Evolutionary conservation across 1,284 basidiomycete genomes (phyloP).

Genomic region (Ustilago crameri): DNA sequence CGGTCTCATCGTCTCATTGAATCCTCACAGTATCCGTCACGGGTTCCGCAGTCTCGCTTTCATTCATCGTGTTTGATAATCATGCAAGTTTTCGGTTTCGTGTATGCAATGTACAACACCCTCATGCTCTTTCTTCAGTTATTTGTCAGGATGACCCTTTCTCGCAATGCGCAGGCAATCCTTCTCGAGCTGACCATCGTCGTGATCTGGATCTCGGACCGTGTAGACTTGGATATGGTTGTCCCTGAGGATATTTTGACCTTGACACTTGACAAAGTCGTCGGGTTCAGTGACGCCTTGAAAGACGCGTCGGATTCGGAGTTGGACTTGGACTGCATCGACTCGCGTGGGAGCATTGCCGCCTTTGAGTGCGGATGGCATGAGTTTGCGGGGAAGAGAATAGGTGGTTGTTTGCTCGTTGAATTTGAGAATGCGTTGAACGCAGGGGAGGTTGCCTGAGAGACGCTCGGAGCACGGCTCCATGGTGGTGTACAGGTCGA

Average conservation of each 20-base stretch:
- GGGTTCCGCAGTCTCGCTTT: background rate
- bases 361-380: background rate
- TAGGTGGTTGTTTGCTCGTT: conserved; percentile 36
- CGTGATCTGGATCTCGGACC: conserved; percentile 67
- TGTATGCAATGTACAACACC: conserved; percentile 25
- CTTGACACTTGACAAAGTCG: conserved; percentile 94
- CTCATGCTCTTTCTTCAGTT: background rate
- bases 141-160: conserved; percentile 40
- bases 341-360: background rate
- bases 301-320: conserved; percentile 78
- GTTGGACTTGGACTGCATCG: background rate
- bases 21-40: background rate
- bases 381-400: conserved; percentile 14
- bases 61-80: background rate
- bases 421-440: conserved; percentile 80
- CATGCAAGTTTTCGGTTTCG: conserved; percentile 6
- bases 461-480: conserved; percentile 94
- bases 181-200: conserved; percentile 35
- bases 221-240: conserved; percentile 82
- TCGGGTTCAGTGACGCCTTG: conserved; percentile 92
- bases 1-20: background rate
- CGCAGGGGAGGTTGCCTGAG: conserved; percentile 86
- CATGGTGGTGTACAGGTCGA: conserved; percentile 91
- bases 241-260: conserved; percentile 79
- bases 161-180: conserved; percentile 59